Base-by-base conservation (phyloP, 2,329 filamentous ascomycete species). In the Diaporthe citri region DNA sequence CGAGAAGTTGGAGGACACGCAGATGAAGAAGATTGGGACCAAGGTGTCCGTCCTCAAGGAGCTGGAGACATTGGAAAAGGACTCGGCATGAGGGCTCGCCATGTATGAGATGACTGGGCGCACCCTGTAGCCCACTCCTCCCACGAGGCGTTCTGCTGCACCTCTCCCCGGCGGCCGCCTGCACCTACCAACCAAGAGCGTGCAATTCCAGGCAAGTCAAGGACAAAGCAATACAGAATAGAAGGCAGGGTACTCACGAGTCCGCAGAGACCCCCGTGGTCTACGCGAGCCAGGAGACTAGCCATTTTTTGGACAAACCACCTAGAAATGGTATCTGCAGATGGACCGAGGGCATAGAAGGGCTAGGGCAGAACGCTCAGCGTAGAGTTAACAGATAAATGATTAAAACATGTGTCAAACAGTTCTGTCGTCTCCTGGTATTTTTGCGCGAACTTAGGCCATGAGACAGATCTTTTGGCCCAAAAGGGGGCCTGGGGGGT, bases 1-100 rank as follows among this genome's bases (percentile, higher is more conserved):
- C 7, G 97, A 99, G 89, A 98, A 98, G 89, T 87, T 99, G 76
- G 97, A 99, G 86, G 96, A 98, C 82, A 99, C 97, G 43, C 97
- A 99, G 87, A 92, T 99, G 85, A 97, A 98, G 89, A 99, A 99
- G 90, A 99, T 99, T 80, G 90, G 91, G 73, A 98, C 95, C 31
- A 97, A 98, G 87, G 88, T 92, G 66, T 86, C 90, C 22, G 96
- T 99, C 75, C 88, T 96, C 77, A 95, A 93, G 85, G 97, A 99
- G 86, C 87, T 99, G 75, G 90, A 93, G 62, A 86, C 84, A 10
- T 82, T 96, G 72, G 87, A 84, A 79, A 85, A 82, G 78, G 83
- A 85, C 76, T 74, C 43, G 28, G 43, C 46, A 52, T 41, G n/a
- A 43, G 41, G 17, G 17, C 28, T 39, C 31, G 43, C 56, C 39